Evolutionary conservation across 2,329 filamentous ascomycete species (phyloP).

Genomic region (Claviceps monticola): DNA sequence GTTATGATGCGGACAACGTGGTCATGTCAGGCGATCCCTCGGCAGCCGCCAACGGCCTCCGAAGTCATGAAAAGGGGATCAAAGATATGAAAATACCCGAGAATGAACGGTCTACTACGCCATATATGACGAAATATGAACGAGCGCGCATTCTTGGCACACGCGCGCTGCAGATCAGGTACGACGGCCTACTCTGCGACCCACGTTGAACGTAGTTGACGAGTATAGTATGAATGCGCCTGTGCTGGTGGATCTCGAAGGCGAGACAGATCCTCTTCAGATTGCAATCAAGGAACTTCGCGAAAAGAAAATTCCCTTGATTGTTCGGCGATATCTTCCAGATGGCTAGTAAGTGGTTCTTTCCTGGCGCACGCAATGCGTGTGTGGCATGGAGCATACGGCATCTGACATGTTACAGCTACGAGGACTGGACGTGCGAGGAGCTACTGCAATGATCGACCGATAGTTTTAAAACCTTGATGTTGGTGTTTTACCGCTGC

Average conservation of each 20-base stretch:
- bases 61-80: slow-evolving; percentile 39
- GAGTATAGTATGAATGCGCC: slow-evolving; percentile 80
- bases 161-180: slow-evolving; percentile 91
- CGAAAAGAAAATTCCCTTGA: slow-evolving; percentile 96
- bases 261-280: slow-evolving; percentile 92
- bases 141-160: slow-evolving; percentile 85
- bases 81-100: slow-evolving; percentile 83
- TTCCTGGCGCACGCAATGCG: neutral
- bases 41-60: slow-evolving; percentile 40
- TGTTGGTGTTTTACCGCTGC: slow-evolving; percentile 8
- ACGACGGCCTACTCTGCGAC: slow-evolving; percentile 21
- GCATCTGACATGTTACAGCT: slow-evolving; percentile 37
- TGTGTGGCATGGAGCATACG: neutral
- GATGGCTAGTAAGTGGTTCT: slow-evolving; percentile 69
- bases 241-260: slow-evolving; percentile 89
- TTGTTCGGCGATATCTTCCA: slow-evolving; percentile 87
- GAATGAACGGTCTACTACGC: slow-evolving; percentile 79
- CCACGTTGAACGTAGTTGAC: no score
- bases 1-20: slow-evolving; percentile 44
- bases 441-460: slow-evolving; percentile 56
- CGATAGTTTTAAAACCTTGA: neutral
- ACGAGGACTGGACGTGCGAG: slow-evolving; percentile 98
- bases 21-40: slow-evolving; percentile 48
- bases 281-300: slow-evolving; percentile 95
- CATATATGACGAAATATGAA: slow-evolving; percentile 99